Percentiles rank a stretch among this genome's conserved stretches.
phyloP scores from a whole-genome alignment of 1,284 basidiomycete species.

The Ustilago cynodontis region DNA sequence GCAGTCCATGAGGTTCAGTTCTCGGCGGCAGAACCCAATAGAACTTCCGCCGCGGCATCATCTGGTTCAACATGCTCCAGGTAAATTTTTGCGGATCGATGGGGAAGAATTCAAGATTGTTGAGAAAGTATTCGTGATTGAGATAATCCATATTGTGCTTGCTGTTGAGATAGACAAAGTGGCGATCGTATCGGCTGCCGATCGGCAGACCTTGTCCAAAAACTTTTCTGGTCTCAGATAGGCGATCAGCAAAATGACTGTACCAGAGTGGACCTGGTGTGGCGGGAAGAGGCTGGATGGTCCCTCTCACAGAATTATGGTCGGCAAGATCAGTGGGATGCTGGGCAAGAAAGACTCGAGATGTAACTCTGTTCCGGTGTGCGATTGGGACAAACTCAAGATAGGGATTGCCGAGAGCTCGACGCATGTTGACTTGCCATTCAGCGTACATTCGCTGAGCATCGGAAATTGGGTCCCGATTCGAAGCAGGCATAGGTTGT shows the following conservation, averaged over 20 bases:
- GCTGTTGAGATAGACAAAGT: slow-evolving; percentile 8
- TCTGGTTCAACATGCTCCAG: background rate
- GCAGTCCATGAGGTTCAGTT: background rate
- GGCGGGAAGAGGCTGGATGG: no score
- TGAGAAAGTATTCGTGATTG: slow-evolving; percentile 16
- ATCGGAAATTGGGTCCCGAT: no score
- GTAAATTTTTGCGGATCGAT: background rate
- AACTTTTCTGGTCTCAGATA: no score
- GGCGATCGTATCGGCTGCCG: background rate
- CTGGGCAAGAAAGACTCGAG: background rate
- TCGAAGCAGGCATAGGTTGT: no score
- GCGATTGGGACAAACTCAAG: background rate
- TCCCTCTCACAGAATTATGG: background rate
- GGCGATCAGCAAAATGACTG: no score
- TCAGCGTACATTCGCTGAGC: background rate
- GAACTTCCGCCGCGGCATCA: background rate
- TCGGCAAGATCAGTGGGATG: background rate
- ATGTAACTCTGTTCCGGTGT: background rate
- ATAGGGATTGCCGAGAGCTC: slow-evolving; percentile 4
- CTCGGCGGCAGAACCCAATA: background rate
- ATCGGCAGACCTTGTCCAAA: no score
- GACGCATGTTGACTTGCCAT: background rate
- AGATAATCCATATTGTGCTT: background rate
- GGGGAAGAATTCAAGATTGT: slow-evolving; percentile 5
- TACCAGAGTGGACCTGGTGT: no score